phyloP scores from a whole-genome alignment of 2,329 filamentous ascomycete species.

The Elsinoe perseae region DNA sequence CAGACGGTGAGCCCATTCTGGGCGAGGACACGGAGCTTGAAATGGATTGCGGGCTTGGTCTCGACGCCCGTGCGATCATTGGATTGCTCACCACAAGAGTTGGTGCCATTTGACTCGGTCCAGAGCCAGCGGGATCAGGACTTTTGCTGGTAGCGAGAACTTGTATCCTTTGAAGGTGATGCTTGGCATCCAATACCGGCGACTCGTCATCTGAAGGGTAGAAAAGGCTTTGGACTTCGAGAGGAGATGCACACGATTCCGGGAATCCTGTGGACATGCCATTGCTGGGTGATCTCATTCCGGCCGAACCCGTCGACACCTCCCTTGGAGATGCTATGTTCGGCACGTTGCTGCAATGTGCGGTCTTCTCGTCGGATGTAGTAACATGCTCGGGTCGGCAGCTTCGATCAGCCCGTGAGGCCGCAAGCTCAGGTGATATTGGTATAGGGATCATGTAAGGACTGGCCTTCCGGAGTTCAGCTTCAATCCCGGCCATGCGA shows the following conservation, averaged over 20 bases:
- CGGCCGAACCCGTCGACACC: not conserved
- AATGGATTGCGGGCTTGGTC: not conserved
- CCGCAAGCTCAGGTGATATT: not conserved
- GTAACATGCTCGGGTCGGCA: too few species aligned
- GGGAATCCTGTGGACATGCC: not conserved
- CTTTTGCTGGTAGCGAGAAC: not conserved
- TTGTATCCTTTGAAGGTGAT: constrained; percentile 2
- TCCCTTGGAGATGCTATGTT: too few species aligned
- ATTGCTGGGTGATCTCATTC: not conserved
- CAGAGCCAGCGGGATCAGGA: not conserved
- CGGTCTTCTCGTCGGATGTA: too few species aligned
- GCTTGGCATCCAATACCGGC: not conserved
- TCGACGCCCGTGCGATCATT: too few species aligned
- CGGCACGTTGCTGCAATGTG: too few species aligned
- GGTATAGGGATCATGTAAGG: not conserved
- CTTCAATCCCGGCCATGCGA: constrained; percentile 12
- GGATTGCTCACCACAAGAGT: too few species aligned
- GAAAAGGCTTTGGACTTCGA: constrained; percentile 10
- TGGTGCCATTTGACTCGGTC: not conserved
- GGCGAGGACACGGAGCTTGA: not conserved
- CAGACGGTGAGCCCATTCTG: not conserved
- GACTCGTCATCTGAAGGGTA: constrained; percentile 11
- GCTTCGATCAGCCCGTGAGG: not conserved
- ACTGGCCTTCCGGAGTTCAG: not conserved
- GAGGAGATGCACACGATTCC: not conserved